Evolutionary conservation across 345 rosid species (phyloP).

Genomic region (Ceriops tagal): DNA sequence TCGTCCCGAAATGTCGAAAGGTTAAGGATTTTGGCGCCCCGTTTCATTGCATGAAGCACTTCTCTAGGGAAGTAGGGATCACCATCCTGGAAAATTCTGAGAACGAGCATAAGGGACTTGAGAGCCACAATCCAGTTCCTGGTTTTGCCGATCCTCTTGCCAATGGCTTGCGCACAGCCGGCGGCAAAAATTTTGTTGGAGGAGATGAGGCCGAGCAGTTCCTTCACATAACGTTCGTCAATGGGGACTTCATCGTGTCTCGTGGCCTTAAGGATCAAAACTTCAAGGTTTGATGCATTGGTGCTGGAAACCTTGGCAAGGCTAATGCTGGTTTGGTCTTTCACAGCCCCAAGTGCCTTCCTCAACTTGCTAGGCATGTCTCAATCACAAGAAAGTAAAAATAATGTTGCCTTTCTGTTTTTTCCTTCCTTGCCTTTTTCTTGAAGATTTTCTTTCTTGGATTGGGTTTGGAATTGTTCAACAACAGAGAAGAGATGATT

Average conservation of each 20-base stretch:
- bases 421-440: not conserved
- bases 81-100: constrained; percentile 68
- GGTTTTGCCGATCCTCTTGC: constrained; percentile 64
- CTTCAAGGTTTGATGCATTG: constrained; percentile 56
- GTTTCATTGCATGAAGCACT: constrained; percentile 64
- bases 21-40: constrained; percentile 70
- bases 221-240: constrained; percentile 55
- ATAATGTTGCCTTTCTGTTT: not conserved
- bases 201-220: constrained; percentile 49
- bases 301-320: constrained; percentile 67
- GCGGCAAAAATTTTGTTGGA: constrained; percentile 52
- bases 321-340: constrained; percentile 88
- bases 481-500: not conserved
- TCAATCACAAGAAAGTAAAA: not conserved
- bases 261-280: constrained; percentile 71
- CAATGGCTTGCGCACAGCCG: constrained; percentile 55
- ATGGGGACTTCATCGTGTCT: constrained; percentile 68
- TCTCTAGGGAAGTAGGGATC: constrained; percentile 78
- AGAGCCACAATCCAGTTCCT: constrained; percentile 79
- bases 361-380: constrained; percentile 80
- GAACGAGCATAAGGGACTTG: constrained; percentile 74
- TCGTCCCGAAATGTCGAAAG: constrained; percentile 63
- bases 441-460: not conserved
- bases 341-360: constrained; percentile 82
- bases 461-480: not conserved